These are phyloP conservation scores for Arthrobotrys conoides DNA, from an alignment of 2,329 filamentous ascomycete species.

Conservation along the genomic window DNA sequence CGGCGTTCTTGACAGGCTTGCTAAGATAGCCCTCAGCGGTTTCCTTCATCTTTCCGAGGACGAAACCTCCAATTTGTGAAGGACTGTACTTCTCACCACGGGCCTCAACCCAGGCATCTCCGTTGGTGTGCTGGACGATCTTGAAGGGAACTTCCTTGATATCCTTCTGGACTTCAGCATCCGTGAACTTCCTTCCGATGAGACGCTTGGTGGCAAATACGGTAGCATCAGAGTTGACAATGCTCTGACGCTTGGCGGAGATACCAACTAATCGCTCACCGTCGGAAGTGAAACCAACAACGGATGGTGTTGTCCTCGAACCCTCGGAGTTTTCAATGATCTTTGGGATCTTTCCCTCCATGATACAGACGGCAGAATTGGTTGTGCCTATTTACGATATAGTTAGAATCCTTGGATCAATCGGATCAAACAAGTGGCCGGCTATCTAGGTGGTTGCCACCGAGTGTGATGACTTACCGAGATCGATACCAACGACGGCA, in stretches of 20 bases:
- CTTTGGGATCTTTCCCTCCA: conserved; percentile 95
- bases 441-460: background rate
- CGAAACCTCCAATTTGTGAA: conserved; percentile 97
- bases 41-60: conserved; percentile 99
- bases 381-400: conserved; percentile 77
- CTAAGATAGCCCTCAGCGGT: conserved; percentile 93
- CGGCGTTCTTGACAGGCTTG: conserved; percentile 93
- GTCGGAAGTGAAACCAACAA: conserved; percentile 95
- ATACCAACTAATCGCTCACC: conserved; percentile 97
- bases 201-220: conserved; percentile 98
- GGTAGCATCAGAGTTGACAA: conserved; percentile 98
- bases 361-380: conserved; percentile 96
- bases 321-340: conserved; percentile 99
- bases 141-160: conserved; percentile 99
- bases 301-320: conserved; percentile 91
- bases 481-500: conserved; percentile 96
- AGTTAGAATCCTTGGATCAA: conserved; percentile 10
- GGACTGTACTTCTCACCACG: conserved; percentile 96
- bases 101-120: conserved; percentile 95
- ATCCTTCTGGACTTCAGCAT: conserved; percentile 93
- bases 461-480: conserved; percentile 75
- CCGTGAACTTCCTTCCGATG: conserved; percentile 96
- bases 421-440: background rate
- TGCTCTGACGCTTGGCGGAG: conserved; percentile 96
- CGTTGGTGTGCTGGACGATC: conserved; percentile 96